phyloP scores from a whole-genome alignment of 805 yeast genomes.

The Sungouiella thailandica region DNA sequence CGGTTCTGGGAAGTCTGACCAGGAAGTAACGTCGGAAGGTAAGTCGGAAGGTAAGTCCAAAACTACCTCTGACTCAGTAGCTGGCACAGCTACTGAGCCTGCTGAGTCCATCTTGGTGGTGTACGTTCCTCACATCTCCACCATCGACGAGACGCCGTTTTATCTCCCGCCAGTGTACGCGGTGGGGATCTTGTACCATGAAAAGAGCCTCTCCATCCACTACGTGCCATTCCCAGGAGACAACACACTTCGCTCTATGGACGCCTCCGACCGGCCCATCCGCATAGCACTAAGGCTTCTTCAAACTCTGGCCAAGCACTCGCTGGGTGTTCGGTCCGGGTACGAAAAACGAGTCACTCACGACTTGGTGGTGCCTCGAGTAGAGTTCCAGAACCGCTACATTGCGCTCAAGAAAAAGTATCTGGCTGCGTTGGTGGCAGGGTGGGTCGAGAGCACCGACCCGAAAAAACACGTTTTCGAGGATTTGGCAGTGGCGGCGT shows the following conservation, averaged over 20 bases:
- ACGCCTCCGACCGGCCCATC: conserved; percentile 55
- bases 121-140: conserved; percentile 71
- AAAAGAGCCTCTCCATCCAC: conserved; percentile 57
- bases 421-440: conserved; percentile 66
- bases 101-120: conserved; percentile 50
- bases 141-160: conserved; percentile 65
- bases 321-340: conserved; percentile 77
- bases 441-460: conserved; percentile 93
- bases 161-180: conserved; percentile 84
- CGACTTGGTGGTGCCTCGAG: conserved; percentile 79
- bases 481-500: conserved; percentile 93
- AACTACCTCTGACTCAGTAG: too few relatives aligned
- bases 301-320: conserved; percentile 78
- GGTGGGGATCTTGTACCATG: conserved; percentile 60
- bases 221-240: conserved; percentile 56
- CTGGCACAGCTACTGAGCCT: too few relatives aligned
- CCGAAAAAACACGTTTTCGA: conserved; percentile 95
- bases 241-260: conserved; percentile 22
- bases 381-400: conserved; percentile 77
- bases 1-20: too few relatives aligned
- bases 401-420: conserved; percentile 76
- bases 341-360: conserved; percentile 86
- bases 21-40: too few relatives aligned
- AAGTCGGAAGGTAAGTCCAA: too few relatives aligned
- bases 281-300: conserved; percentile 79